Conservation (phyloP, 805 yeast species). For the Ogataea glucozyma region DNA sequence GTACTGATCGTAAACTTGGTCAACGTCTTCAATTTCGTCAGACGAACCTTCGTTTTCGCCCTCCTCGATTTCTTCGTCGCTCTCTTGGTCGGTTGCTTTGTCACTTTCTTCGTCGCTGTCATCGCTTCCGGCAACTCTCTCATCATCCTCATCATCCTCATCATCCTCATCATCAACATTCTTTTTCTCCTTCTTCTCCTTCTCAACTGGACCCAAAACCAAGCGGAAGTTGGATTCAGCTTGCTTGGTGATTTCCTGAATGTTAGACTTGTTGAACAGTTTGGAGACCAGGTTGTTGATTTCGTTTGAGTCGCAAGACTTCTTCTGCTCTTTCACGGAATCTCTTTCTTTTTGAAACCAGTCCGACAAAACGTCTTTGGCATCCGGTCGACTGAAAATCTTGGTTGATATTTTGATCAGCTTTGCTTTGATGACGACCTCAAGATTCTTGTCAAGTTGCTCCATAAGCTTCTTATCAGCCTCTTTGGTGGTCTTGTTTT, state of each 20-base stretch:
- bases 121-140: conserved; percentile 27
- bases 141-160: conserved; percentile 16
- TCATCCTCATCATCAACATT: conserved; percentile 12
- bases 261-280: conserved; percentile 45
- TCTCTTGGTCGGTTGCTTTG: too few species aligned
- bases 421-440: conserved; percentile 24
- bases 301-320: conserved; percentile 42
- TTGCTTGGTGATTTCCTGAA: conserved; percentile 35
- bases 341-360: conserved; percentile 33
- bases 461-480: conserved; percentile 7
- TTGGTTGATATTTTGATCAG: conserved; percentile 26
- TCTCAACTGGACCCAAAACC: conserved; percentile 32
- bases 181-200: conserved; percentile 25
- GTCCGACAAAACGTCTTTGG: conserved; percentile 28
- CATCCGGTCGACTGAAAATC: conserved; percentile 19
- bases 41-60: conserved; percentile 12
- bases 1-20: conserved; percentile 27
- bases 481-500: conserved; percentile 16
- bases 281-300: conserved; percentile 50
- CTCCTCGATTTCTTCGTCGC: too few species aligned
- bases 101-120: conserved; percentile 26
- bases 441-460: conserved; percentile 19
- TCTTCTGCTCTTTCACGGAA: conserved; percentile 28
- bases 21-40: conserved; percentile 8
- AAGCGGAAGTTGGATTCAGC: conserved; percentile 29